Conservation (phyloP, 2,329 filamentous ascomycete species). For the Microcyclospora pomicola region DNA sequence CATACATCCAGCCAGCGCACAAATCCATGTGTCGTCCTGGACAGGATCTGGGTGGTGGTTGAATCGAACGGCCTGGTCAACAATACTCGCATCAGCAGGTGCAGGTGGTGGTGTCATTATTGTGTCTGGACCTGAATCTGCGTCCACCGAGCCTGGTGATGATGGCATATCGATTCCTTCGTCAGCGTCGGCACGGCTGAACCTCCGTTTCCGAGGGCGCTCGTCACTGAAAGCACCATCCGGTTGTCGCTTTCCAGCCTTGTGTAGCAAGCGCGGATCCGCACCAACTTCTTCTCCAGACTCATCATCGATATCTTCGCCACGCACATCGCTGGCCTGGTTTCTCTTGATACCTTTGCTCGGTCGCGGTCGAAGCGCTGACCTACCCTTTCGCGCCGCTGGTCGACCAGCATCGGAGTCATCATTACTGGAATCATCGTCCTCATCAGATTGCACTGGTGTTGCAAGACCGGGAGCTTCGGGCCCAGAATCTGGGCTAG, state of each 20-base stretch:
- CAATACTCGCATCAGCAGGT: constrained; percentile 14
- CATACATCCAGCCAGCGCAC: constrained; percentile 48
- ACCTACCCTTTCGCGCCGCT: constrained; percentile 20
- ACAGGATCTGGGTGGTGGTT: constrained; percentile 12
- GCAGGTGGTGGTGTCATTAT: constrained; percentile 3
- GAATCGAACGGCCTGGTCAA: constrained; percentile 2
- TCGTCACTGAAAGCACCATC: not conserved
- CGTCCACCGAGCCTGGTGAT: constrained; percentile 14
- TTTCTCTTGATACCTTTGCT: constrained; percentile 7
- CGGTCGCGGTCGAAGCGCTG: constrained; percentile 19
- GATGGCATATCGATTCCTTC: constrained; percentile 23
- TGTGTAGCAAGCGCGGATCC: constrained; percentile 6
- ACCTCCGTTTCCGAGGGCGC: constrained; percentile 9
- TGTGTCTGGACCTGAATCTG: constrained; percentile 10
- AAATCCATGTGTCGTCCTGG: constrained; percentile 47
- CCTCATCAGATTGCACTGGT: not conserved
- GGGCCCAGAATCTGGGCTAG: too few species aligned
- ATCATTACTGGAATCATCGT: constrained; percentile 9
- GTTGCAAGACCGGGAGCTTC: not conserved
- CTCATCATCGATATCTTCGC: constrained; percentile 16
- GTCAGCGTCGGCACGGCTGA: constrained; percentile 14
- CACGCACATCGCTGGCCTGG: constrained; percentile 12
- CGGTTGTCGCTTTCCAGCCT: constrained; percentile 8
- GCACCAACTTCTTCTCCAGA: constrained; percentile 12
- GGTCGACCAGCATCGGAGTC: constrained; percentile 9